Evolutionary conservation across 495 filamentous ascomycete species (phyloP), one percentile per base, ranked within the genome.

Genomic region (Aspergillus avenaceus): DNA sequence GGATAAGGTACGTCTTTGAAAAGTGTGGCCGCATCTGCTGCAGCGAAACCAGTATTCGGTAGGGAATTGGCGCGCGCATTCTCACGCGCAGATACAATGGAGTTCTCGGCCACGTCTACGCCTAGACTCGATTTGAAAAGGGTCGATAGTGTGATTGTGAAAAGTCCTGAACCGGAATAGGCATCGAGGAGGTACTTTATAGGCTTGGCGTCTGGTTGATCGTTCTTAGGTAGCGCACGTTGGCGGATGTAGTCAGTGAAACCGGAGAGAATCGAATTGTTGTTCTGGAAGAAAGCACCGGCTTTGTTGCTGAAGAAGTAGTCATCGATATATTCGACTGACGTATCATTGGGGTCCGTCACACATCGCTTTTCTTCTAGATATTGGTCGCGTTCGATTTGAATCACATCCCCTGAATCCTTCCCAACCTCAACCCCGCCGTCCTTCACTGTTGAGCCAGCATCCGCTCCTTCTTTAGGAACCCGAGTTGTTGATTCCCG

Each of bases 241-340:
- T 84, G 73, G 43, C 93, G 90, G 71, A 98, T 89, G 74, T 92
- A 97, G 51, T 83, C 79, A 11, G 91, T 97, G 71, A 98, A 96
- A 9, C 66, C 68, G 32, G 87, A 80, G n/a, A 98, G 84, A 70
- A 98, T 97, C 41, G 90, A 95, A 73, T 98, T 98, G 78, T 98
- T 98, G 74, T 98, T 98, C 62, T 98, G 93, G 81, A 98, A 98
- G 79, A 98, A 98, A 36, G 86, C 75, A 31, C 90, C 90, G 16
- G 93, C 93, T 25, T 85, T 88, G 76, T 92, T 97, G 62, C 79
- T 80, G 76, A 98, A 95, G 63, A 84, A 69, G 72, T 85, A 95
- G 65, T 84, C 64, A 59, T 89, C 89, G 47, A 98, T 75, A 65
- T 95, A 96, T 64, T 98, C 93, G 32, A 85, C 86, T 3, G 84